Evolutionary conservation across 768 basidiomycete genomes (phyloP).

Genomic region (Leccinum uliginosum): DNA sequence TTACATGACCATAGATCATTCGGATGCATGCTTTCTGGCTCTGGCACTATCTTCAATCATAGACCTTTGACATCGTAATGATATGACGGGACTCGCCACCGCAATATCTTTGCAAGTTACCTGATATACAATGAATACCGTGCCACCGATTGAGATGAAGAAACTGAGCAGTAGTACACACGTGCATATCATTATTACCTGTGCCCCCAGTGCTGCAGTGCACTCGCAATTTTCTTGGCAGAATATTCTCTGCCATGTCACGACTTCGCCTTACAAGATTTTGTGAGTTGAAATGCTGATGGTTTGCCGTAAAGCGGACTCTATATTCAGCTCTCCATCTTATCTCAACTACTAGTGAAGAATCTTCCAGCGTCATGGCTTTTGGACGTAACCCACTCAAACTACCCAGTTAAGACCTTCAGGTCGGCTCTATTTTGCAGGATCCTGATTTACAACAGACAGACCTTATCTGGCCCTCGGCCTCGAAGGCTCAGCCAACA

Average conservation of each 20-base stretch:
- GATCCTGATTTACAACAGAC: constrained; percentile 37
- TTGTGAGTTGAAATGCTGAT: too few species aligned
- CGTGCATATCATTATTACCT: too few species aligned
- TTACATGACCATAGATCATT: constrained; percentile 23
- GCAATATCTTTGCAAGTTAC: neutral
- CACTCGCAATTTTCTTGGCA: neutral
- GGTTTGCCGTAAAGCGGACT: too few species aligned
- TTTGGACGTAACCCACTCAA: constrained; percentile 24
- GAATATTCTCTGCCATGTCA: too few species aligned
- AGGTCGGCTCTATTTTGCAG: constrained; percentile 9
- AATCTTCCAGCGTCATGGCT: constrained; percentile 19
- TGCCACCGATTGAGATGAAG: neutral
- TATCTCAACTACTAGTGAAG: neutral
- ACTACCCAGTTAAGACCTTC: constrained; percentile 28
- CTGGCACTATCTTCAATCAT: constrained; percentile 1
- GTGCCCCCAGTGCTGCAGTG: neutral
- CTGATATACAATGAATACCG: neutral
- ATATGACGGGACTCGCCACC: neutral
- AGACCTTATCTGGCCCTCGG: constrained; percentile 83
- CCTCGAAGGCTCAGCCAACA: constrained; percentile 97
- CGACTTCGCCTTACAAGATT: too few species aligned
- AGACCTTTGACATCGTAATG: constrained; percentile 3
- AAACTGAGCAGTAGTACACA: neutral
- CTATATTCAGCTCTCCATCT: neutral
- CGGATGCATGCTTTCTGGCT: constrained; percentile 14